Conservation (phyloP, 1,139 yeast genomes). For the Pichia sp. region DNA sequence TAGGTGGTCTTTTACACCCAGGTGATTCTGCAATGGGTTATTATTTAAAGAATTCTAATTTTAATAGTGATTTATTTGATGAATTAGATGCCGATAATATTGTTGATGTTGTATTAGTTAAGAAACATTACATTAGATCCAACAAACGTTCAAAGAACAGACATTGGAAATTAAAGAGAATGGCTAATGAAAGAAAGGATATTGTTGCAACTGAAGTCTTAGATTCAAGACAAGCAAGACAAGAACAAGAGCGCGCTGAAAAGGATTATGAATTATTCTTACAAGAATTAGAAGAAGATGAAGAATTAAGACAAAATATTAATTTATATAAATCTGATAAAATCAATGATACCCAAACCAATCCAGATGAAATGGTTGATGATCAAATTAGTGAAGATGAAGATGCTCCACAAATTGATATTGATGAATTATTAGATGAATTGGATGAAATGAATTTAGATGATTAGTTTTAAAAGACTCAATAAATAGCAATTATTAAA, state of each 20-base stretch:
- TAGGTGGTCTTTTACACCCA: conserved; percentile 91
- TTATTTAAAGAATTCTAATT: conserved; percentile 74
- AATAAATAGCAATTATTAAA: not conserved
- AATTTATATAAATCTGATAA: conserved; percentile 73
- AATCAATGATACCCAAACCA: conserved; percentile 24
- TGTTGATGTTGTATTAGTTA: conserved; percentile 90
- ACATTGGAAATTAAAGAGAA: conserved; percentile 94
- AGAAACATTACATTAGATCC: conserved; percentile 84
- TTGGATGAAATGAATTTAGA: conserved; percentile 87
- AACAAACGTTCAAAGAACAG: conserved; percentile 72
- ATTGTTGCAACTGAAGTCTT: conserved; percentile 63
- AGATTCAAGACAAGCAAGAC: conserved; percentile 59
- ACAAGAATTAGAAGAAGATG: conserved; percentile 96
- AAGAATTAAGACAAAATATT: conserved; percentile 85
- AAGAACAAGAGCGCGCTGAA: conserved; percentile 88
- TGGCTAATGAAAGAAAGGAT: conserved; percentile 93
- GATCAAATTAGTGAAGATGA: conserved; percentile 46
- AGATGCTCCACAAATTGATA: conserved; percentile 69
- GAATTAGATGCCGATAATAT: conserved; percentile 51
- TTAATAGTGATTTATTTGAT: conserved; percentile 84
- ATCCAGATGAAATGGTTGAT: conserved; percentile 38
- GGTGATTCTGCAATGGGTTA: conserved; percentile 96
- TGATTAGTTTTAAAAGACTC: conserved; percentile 1
- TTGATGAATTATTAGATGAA: conserved; percentile 85
- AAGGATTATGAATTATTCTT: conserved; percentile 92